Evolutionary conservation across 805 yeast species (phyloP), one percentile per base, ranked within the genome.

Genomic region (Cyberlindnera bimundalis): DNA sequence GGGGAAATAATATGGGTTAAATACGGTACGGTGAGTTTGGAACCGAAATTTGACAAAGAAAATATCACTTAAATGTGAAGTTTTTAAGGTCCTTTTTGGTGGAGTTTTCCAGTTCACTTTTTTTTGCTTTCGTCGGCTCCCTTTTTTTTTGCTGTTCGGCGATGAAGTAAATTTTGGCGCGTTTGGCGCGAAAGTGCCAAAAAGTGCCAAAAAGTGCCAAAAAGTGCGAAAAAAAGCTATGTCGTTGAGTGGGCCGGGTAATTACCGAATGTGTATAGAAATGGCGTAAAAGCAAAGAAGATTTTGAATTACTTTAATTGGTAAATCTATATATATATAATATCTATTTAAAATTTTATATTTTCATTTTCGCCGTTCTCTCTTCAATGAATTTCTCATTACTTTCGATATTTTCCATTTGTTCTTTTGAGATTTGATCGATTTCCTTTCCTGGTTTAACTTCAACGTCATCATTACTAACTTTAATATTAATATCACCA

Each of bases 371-470:
- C 28, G 40, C 38, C 17, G 66, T 55, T 44, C 59, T 51, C 40
- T 61, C 57, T 39, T 56, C 57, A 29, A 67, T 41, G 39, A 52
- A 55, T 37, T 51, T 43, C 45, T 55, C 57, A 37, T 57, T 57
- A 2, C 57, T 65, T 40, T 69, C 70, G 24, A 70, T 55, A 15
- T 70, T 76, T 11, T 58, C 62, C 6, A 57, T 47, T 5, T 70
- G 70, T 33, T 72, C 82, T 33, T 71, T 67, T 3, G 74, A 71
- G 16, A 71, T 70, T 36, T 65, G 65, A 28, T 68, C 71, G 29
- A 73, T 72, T 51, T 77, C 81, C 3, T 71, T 68, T 11, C 83
- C 81, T 41, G 70, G 73, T 13, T 63, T 64, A 24, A 68, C 64
- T 33, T 66, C 58, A 14, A 73, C 69, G 15, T 62, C 62, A 6